Base-by-base conservation (phyloP, 306 rosid genomes). In the Castanea sativa region DNA sequence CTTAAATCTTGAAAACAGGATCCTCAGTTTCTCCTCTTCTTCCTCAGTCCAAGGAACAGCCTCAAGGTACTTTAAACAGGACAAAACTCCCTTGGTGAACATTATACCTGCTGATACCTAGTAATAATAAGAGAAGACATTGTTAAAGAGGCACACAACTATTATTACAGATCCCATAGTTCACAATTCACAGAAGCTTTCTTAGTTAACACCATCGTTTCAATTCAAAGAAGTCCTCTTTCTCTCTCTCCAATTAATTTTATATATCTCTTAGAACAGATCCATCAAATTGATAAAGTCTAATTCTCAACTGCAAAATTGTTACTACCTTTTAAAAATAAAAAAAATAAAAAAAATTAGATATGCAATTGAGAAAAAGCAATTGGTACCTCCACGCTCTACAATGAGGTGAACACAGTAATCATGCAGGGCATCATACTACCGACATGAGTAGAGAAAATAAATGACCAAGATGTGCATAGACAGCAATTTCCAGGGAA, bases 31-130 rank as follows among this genome's bases (percentile, higher is more conserved):
- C 82, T 90, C 97, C 87, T 91, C 97, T 82, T 93, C 97, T 82
- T 93, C 98, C 84, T 93, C 98, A 4, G 94, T 90, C 97, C 97
- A 93, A 84, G 97, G 97, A 87, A 93, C 94, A 58, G 94, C 98
- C 84, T 93, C 98, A 13, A 93, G 93, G 82, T 88, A 91, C 74
- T 85, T 87, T 53, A 93, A 83, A 87, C 98, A 93, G 49, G 91
- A 87, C 69, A 84, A 79, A 78, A 93, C 91, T 41, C 94, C 92
- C 87, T 79, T 91, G 9, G 86, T 82, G 86, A 91, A 93, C 94
- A 85, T 89, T 69, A 93, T 91, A 55, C 94, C 89, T 11, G 97
- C 93, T 0, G 93, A 91, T 41, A 93, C 93, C 98, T 91, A 79
- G 78, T 3, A 73, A 79, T 30, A 78, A 75, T 19, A 45, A 2